Base-by-base conservation (phyloP, 164 flowering plant genomes). In the Aristolochia contorta region DNA sequence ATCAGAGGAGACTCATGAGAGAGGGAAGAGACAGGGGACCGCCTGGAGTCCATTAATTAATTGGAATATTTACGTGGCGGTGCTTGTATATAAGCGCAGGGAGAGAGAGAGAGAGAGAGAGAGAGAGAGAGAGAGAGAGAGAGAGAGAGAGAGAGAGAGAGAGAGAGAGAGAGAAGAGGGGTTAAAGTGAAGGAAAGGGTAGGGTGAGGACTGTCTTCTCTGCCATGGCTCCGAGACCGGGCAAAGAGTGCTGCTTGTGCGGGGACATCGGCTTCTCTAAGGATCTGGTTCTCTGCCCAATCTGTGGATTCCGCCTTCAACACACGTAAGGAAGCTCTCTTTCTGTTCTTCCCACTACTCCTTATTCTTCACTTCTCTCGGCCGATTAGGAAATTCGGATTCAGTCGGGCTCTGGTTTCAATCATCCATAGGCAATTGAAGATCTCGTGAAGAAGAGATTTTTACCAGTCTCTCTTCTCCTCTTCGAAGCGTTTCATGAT, bases 181-280 rank as follows among this genome's bases (percentile, higher is more conserved):
- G 18, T 10, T 10, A 10, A 37, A 37, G 43, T 10, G 43, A 6
- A 10, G 43, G 21, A 6, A 12, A 19, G 12, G 52, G 51, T 12
- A 50, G 19, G 47, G 23, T 48, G 30, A 27, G 30, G 2, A 5
- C 30, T 27, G 30, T 27, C 19, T 19, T 19, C 25, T 27, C 18
- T 10, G 7, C 55, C 64, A 61, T 61, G 64, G 64, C 64, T 15
- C 47, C 37, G 1, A 52, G 14, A 30, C 22, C 27, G 7, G 46
- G 1, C 16, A 45, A 55, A 55, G 65, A 63, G 58, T 63, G 65
- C 59, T 54, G 65, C 45, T n/a, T 63, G 25, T 63, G 65, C 21
- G 65, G 65, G 6, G 65, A 63, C 33, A 46, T 63, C 22, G 65
- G 65, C 51, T 63, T 63, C 65, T 43, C 21, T 18, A 41, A 54